Conservation (phyloP, 805 yeast genomes). For the Myxozyma vanderwaltii region DNA sequence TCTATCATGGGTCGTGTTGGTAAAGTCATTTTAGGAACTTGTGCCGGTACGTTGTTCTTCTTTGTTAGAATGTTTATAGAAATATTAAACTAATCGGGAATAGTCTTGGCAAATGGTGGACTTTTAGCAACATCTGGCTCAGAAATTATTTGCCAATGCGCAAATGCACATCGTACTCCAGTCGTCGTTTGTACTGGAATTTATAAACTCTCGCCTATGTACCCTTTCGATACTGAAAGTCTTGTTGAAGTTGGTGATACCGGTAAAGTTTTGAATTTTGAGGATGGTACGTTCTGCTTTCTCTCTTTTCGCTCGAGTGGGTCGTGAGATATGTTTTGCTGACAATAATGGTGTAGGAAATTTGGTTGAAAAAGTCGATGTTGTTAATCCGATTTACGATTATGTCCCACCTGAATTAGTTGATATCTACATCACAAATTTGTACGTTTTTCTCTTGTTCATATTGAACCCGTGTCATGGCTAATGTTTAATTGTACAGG, state of each 20-base stretch:
- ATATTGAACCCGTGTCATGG: too few relatives aligned
- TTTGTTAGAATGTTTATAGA: background rate
- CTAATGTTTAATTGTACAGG: too few relatives aligned
- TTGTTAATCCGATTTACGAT: constrained; percentile 85
- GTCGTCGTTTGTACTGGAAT: constrained; percentile 94
- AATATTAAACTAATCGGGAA: background rate
- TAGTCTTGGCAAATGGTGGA: constrained; percentile 90
- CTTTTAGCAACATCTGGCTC: constrained; percentile 88
- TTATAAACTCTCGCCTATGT: constrained; percentile 87
- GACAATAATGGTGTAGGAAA: constrained; percentile 11
- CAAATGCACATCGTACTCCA: constrained; percentile 93
- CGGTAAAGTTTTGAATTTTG: constrained; percentile 80
- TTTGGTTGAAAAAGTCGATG: constrained; percentile 71
- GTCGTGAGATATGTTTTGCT: constrained; percentile 3
- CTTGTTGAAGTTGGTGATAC: constrained; percentile 90
- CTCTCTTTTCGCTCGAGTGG: background rate
- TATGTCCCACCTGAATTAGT: constrained; percentile 92
- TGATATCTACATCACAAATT: constrained; percentile 90
- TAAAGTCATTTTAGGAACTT: constrained; percentile 89
- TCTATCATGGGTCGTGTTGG: constrained; percentile 98
- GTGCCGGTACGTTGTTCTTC: constrained; percentile 52
- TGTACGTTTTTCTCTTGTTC: constrained; percentile 45
- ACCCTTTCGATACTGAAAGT: constrained; percentile 84
- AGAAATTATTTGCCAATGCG: constrained; percentile 91
- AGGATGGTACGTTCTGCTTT: constrained; percentile 49